A percentile compares a stretch with the other conserved stretches of the same genome.
phyloP scores from a whole-genome alignment of 2,329 filamentous ascomycete genomes.

The Dichotomopilus funicola region DNA sequence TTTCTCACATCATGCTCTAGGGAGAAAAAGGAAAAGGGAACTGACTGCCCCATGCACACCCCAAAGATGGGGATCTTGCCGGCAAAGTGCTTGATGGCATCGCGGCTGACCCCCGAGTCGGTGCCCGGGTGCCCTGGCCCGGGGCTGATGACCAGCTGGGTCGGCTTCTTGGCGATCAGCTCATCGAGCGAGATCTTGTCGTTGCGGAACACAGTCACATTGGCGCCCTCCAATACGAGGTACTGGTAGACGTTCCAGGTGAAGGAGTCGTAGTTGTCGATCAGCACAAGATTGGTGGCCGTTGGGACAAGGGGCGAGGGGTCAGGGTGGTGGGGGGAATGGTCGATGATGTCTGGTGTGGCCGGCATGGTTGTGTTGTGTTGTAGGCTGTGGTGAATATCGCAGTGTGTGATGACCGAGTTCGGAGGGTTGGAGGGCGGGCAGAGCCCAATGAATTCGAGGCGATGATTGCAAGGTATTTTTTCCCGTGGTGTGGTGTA shows the following conservation, averaged over 20 bases:
- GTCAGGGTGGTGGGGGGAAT: conserved; percentile 80
- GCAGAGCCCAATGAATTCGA: not conserved
- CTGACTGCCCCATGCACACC: conserved; percentile 96
- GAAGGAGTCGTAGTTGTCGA: conserved; percentile 99
- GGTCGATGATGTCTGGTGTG: conserved; percentile 54
- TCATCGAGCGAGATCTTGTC: conserved; percentile 84
- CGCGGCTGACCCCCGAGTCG: conserved; percentile 89
- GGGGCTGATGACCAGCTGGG: conserved; percentile 89
- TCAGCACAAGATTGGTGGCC: conserved; percentile 85
- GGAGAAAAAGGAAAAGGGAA: conserved; percentile 19
- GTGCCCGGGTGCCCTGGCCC: conserved; percentile 87
- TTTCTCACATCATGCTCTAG: too few relatives aligned
- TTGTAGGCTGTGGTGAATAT: not conserved
- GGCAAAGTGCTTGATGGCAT: conserved; percentile 82
- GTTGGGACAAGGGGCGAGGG: conserved; percentile 66
- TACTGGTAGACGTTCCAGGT: conserved; percentile 99
- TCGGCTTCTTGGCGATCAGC: conserved; percentile 75
- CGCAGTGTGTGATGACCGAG: not conserved
- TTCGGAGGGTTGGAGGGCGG: conserved; percentile 1
- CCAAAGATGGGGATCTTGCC: conserved; percentile 93
- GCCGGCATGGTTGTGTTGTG: conserved; percentile 39
- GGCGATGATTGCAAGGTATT: not conserved
- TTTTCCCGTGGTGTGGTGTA: not conserved
- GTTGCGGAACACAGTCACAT: conserved; percentile 83
- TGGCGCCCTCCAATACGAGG: conserved; percentile 89